These are phyloP conservation scores for Fusarium sp. DNA, from an alignment of 2,329 filamentous ascomycete species.

Conservation along the genomic window DNA sequence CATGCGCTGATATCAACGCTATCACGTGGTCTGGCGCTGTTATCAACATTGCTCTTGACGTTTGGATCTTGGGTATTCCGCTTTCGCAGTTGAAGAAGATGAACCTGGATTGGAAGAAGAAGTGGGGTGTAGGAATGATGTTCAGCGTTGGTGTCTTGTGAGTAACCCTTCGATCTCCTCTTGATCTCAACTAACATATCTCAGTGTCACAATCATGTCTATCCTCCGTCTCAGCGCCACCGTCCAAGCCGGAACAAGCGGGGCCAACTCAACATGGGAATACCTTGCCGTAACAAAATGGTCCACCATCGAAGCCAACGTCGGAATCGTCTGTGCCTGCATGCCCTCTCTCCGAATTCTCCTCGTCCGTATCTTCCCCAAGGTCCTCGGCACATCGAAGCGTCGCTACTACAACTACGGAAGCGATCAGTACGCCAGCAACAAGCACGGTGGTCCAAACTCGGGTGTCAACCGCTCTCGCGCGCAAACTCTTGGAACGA, in stretches of 20 bases:
- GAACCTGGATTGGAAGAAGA: conserved; percentile 61
- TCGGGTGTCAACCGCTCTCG: conserved; percentile 20
- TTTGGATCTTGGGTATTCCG: conserved; percentile 65
- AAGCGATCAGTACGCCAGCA: conserved; percentile 13
- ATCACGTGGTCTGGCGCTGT: conserved; percentile 64
- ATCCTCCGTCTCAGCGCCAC: conserved; percentile 53
- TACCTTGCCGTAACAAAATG: conserved; percentile 49
- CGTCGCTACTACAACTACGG: conserved; percentile 47
- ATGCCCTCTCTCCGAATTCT: conserved; percentile 53
- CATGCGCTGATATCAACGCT: conserved; percentile 62
- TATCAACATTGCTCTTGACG: conserved; percentile 65
- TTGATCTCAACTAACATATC: neutral
- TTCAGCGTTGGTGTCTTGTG: conserved; percentile 63
- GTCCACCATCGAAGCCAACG: conserved; percentile 55
- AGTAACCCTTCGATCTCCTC: conserved; percentile 20
- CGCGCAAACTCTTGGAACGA: conserved; percentile 32
- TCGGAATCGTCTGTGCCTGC: conserved; percentile 56
- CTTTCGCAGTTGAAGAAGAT: conserved; percentile 58
- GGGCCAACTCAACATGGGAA: conserved; percentile 54
- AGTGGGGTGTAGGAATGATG: conserved; percentile 62
- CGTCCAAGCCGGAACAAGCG: conserved; percentile 46
- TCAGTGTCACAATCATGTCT: conserved; percentile 54
- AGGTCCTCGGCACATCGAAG: conserved; percentile 48
- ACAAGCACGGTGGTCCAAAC: conserved; percentile 15
- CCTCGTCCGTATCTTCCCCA: conserved; percentile 55